Conservation (phyloP, 2,329 filamentous ascomycete species). For the Ustulina deusta region DNA sequence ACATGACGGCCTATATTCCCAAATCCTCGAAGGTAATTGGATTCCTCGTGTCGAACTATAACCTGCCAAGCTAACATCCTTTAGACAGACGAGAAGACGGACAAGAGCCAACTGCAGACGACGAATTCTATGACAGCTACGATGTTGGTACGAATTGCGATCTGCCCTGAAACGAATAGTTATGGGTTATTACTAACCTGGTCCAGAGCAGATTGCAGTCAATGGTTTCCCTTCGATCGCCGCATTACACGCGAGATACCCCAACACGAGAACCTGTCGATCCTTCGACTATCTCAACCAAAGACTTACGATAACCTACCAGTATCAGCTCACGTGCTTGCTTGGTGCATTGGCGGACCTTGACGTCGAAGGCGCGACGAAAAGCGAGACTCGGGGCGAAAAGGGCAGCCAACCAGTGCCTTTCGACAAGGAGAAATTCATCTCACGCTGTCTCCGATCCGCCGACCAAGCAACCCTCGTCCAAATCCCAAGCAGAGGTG, state of each 20-base stretch:
- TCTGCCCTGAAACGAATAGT: background rate
- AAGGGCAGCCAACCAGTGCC: background rate
- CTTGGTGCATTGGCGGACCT: constrained; percentile 16
- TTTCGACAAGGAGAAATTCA: constrained; percentile 29
- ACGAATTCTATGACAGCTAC: constrained; percentile 19
- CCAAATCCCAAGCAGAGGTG: background rate
- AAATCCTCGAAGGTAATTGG: constrained; percentile 9
- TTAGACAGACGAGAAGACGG: constrained; percentile 22
- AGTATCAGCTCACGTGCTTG: constrained; percentile 23
- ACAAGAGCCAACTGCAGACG: background rate
- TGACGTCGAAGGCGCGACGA: constrained; percentile 9
- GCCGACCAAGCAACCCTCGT: constrained; percentile 24
- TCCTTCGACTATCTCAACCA: constrained; percentile 14
- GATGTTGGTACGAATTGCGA: constrained; percentile 20
- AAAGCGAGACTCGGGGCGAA: background rate
- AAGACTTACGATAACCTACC: background rate
- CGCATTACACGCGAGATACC: constrained; percentile 21
- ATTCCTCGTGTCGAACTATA: background rate
- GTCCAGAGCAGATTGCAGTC: constrained; percentile 4
- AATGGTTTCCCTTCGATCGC: constrained; percentile 22
- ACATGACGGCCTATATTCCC: constrained; percentile 28
- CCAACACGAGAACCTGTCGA: constrained; percentile 22
- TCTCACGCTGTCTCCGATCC: constrained; percentile 20
- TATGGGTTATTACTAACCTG: background rate
- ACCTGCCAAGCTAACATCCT: background rate